Percentiles rank a stretch among this genome's conserved stretches.
These are phyloP conservation scores for Eutrema heterophyllum DNA, from an alignment of 345 rosid species.

Conservation along the genomic window DNA sequence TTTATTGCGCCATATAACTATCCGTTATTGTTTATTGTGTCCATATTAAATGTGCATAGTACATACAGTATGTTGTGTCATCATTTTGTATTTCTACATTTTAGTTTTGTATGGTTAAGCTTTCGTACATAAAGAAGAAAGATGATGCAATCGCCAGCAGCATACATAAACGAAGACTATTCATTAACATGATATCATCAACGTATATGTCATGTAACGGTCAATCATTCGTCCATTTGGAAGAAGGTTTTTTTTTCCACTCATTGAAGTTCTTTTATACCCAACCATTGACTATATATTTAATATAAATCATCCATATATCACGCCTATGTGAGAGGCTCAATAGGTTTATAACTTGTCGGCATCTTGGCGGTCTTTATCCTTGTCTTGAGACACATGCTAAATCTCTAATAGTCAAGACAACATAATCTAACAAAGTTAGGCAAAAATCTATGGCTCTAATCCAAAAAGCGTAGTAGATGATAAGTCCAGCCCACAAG, in stretches of 20 bases:
- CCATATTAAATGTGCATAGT: not conserved
- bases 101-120: not conserved
- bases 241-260: not conserved
- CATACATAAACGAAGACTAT: not conserved
- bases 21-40: not conserved
- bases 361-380: not conserved
- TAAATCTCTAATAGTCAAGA: slow-evolving; percentile 7
- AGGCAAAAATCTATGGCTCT: slow-evolving; percentile 10
- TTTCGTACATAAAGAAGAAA: not conserved
- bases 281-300: not conserved
- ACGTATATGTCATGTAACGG: slow-evolving; percentile 8
- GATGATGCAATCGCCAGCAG: slow-evolving; percentile 1
- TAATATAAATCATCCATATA: not conserved
- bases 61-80: not conserved
- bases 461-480: slow-evolving; percentile 13
- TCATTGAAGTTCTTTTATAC: not conserved
- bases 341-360: not conserved
- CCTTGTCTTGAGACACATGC: slow-evolving; percentile 1
- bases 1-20: not conserved
- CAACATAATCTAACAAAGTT: slow-evolving; percentile 20
- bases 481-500: slow-evolving; percentile 11
- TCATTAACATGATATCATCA: slow-evolving; percentile 1
- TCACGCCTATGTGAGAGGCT: not conserved
- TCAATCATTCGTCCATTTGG: not conserved
- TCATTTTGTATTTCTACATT: not conserved